phyloP scores from a whole-genome alignment of 2,329 filamentous ascomycete species.

The Xylaria sp. region DNA sequence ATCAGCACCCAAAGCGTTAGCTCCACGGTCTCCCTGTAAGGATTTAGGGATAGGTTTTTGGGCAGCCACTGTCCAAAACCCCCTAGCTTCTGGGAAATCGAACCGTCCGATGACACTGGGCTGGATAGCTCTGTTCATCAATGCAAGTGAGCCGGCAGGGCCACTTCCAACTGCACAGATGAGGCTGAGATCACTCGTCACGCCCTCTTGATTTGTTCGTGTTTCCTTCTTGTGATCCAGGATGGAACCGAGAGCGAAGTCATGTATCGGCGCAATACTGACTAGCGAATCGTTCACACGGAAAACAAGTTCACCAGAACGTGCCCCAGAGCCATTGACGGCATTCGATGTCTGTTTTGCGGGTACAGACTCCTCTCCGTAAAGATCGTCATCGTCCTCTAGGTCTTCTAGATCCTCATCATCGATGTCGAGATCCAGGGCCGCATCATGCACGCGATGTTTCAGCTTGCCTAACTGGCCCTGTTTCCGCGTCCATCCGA shows the following conservation, averaged over 20 bases:
- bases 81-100: constrained; percentile 66
- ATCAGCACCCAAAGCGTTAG: constrained; percentile 47
- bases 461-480: constrained; percentile 57
- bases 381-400: constrained; percentile 60
- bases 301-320: constrained; percentile 64
- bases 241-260: constrained; percentile 63
- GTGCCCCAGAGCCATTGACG: constrained; percentile 38
- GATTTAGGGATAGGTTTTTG: constrained; percentile 62
- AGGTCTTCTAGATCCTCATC: constrained; percentile 51
- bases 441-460: constrained; percentile 52
- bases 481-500: constrained; percentile 72
- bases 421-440: constrained; percentile 45
- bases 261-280: constrained; percentile 74
- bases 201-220: constrained; percentile 40
- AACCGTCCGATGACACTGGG: constrained; percentile 66
- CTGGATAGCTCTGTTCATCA: constrained; percentile 73
- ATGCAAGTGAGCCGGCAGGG: constrained; percentile 63
- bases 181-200: constrained; percentile 53
- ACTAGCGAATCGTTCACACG: constrained; percentile 69
- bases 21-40: constrained; percentile 46
- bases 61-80: constrained; percentile 74
- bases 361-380: constrained; percentile 50
- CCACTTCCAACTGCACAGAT: constrained; percentile 59
- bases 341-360: constrained; percentile 33
- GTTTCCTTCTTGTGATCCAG: constrained; percentile 42